These are phyloP conservation scores for Lavandula angustifolia DNA, from an alignment of 257 asterid species.

Conservation along the genomic window DNA sequence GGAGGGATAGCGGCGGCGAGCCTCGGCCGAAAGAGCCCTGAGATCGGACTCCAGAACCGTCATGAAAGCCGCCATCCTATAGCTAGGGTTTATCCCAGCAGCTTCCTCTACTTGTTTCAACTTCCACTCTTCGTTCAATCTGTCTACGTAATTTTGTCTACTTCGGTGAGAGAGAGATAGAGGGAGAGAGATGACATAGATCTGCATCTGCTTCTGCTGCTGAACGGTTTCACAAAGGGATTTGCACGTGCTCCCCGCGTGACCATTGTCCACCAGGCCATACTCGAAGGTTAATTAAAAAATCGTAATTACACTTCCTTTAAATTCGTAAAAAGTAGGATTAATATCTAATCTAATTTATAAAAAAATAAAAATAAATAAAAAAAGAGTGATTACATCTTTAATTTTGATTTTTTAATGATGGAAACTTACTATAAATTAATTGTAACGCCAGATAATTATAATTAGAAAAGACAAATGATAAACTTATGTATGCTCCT, in stretches of 20 bases:
- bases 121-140: not conserved
- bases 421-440: too few relatives aligned
- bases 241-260: conserved; percentile 32
- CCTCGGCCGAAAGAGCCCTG: conserved; percentile 92
- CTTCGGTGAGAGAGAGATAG: too few relatives aligned
- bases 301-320: too few relatives aligned
- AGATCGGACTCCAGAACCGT: conserved; percentile 96
- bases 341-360: too few relatives aligned
- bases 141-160: not conserved
- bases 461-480: too few relatives aligned
- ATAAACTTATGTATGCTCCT: too few relatives aligned
- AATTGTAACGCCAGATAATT: too few relatives aligned
- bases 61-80: conserved; percentile 89
- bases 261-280: not conserved
- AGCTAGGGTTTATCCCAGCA: not conserved
- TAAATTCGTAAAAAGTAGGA: too few relatives aligned
- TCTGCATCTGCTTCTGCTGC: conserved; percentile 36
- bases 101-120: not conserved
- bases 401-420: too few relatives aligned
- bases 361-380: too few relatives aligned
- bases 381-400: too few relatives aligned
- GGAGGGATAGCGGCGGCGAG: conserved; percentile 97
- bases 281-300: too few relatives aligned
- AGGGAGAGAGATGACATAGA: conserved; percentile 28
- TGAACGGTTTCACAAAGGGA: conserved; percentile 20